phyloP scores from a whole-genome alignment of 495 filamentous ascomycete species.

The Aspergillus incahuasiensis region DNA sequence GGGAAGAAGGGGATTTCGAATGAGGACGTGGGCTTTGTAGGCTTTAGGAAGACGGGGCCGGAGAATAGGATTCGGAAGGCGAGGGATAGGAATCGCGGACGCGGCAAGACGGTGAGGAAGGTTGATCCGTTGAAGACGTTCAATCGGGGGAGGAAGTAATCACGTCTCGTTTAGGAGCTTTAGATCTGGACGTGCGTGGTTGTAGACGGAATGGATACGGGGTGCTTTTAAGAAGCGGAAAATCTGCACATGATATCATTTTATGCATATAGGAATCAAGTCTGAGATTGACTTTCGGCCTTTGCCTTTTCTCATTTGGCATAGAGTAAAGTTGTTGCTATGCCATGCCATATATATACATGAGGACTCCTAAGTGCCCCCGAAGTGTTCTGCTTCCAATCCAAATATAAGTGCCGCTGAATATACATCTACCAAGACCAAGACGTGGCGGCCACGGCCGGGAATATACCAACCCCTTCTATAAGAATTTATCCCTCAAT shows the following conservation, averaged over 20 bases:
- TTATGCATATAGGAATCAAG: conserved; percentile 4
- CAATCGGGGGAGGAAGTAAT: conserved; percentile 46
- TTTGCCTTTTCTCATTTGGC: background rate
- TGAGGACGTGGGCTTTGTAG: conserved; percentile 65
- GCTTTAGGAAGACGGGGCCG: conserved; percentile 59
- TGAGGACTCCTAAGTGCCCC: no score
- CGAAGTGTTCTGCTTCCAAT: no score
- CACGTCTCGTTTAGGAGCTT: background rate
- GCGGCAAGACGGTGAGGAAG: conserved; percentile 50
- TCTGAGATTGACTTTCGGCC: background rate
- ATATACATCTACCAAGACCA: no score
- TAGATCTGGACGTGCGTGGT: background rate
- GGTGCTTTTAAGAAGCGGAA: background rate
- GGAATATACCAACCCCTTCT: background rate
- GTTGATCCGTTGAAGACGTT: conserved; percentile 88
- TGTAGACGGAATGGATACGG: background rate
- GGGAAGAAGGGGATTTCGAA: conserved; percentile 62
- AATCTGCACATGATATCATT: conserved; percentile 7
- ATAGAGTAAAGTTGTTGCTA: no score
- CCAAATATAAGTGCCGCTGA: no score
- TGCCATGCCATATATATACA: no score
- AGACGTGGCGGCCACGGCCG: no score
- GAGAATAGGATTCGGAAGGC: conserved; percentile 73
- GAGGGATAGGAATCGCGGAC: conserved; percentile 55
- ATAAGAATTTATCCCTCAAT: conserved; percentile 5